A percentile compares a stretch with the other conserved stretches of the same genome.
phyloP scores from a whole-genome alignment of 2,329 filamentous ascomycete genomes.

The Trichoderma sp. region DNA sequence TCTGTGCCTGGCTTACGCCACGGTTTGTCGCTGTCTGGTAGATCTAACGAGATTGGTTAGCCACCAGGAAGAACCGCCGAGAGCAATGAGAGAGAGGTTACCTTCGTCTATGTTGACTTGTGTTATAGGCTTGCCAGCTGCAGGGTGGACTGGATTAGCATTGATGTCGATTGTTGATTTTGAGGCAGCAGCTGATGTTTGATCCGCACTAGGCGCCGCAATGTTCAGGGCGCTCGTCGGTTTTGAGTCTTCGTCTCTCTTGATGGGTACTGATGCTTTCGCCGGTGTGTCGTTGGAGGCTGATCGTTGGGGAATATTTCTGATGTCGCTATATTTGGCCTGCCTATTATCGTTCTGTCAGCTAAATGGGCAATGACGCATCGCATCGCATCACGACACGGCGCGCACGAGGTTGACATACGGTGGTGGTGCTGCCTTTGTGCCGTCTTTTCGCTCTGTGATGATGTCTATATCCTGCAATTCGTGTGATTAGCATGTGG shows the following conservation, averaged over 20 bases:
- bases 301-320: constrained; percentile 62
- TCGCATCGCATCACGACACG: not conserved
- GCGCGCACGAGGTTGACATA: constrained; percentile 37
- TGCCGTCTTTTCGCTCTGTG: constrained; percentile 64
- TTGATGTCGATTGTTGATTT: constrained; percentile 85
- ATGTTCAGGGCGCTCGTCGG: constrained; percentile 31
- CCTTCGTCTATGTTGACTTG: constrained; percentile 72
- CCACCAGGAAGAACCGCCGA: not conserved
- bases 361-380: not conserved
- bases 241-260: constrained; percentile 46
- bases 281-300: constrained; percentile 50
- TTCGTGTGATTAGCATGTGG: not conserved
- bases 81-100: constrained; percentile 40
- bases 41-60: constrained; percentile 43
- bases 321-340: constrained; percentile 62
- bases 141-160: constrained; percentile 74
- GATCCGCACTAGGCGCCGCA: constrained; percentile 46
- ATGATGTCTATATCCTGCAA: constrained; percentile 65
- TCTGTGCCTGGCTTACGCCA: constrained; percentile 95
- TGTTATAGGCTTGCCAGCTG: constrained; percentile 76
- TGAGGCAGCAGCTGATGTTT: constrained; percentile 63
- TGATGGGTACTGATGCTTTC: constrained; percentile 45
- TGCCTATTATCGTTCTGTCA: constrained; percentile 41
- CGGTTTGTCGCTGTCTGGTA: constrained; percentile 81
- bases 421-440: constrained; percentile 58